Conservation (phyloP, 345 rosid species). For the Mallotus nudiflorus region DNA sequence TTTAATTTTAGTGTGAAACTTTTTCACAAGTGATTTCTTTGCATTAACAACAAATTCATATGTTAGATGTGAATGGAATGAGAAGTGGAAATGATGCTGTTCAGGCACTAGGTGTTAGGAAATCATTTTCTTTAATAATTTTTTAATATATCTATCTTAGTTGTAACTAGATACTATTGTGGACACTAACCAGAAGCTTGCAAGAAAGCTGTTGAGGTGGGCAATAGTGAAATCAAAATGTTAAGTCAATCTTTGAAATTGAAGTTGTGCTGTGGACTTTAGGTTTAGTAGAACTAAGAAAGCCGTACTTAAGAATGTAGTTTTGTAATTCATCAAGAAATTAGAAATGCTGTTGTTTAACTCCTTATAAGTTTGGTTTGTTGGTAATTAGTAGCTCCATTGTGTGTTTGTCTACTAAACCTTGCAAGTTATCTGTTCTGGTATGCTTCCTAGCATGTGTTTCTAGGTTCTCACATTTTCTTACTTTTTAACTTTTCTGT, state of each 20-base stretch:
- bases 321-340: not conserved
- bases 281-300: not conserved
- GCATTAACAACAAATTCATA: not conserved
- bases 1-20: no score
- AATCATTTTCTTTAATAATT: not conserved
- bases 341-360: no score
- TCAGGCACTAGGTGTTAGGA: not conserved
- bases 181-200: not conserved
- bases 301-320: not conserved
- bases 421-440: not conserved
- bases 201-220: not conserved
- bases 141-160: not conserved
- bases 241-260: constrained; percentile 5
- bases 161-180: not conserved
- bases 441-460: not conserved
- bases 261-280: not conserved
- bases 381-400: not conserved
- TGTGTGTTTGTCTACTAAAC: not conserved
- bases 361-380: not conserved
- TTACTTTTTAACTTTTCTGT: not conserved
- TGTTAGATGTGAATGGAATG: not conserved
- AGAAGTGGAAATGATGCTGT: not conserved
- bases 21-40: not conserved
- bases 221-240: not conserved
- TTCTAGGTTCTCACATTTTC: not conserved